Evolutionary conservation across 495 filamentous ascomycete genomes (phyloP), one percentile per base, ranked within the genome.

Genomic region (Penicillium samsonianum): DNA sequence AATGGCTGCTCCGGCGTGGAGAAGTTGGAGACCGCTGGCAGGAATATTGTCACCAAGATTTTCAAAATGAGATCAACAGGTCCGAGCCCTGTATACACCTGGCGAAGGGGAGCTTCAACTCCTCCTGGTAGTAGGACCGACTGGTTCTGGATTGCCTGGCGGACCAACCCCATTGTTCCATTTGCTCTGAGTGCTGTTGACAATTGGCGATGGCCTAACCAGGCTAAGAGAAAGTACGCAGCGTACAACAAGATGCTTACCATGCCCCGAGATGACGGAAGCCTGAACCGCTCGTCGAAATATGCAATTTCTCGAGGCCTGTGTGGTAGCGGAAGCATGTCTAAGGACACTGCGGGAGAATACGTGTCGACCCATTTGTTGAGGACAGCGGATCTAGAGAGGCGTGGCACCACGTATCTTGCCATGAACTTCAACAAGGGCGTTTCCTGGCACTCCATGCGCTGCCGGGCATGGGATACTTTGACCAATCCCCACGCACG

Each of bases 381-480:
- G 31, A 17, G 19, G 16, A 62, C 10, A 3, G 44, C 14, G 23
- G 48, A 26, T n/a, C 31, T 50, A 9, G 59, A 42, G 0, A 49
- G 14, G 22, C 45, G 49, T 6, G 61, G 58, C 14, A 64, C 0
- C 20, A 60, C 20, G 28, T 55, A 49, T 37, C 41, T 62, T 0
- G 40, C 59, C 11, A 60, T 33, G 14, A 60, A 26, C 22, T 57
- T 62, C 42, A 65, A 20, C 1, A 57, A 7, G 6, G 59, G 54
- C 2, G 62, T 60, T 12, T 65, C 65, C 50, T 59, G 46, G 35
- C 48, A 58, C 30, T 68, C 65, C 3, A 65, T 1, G n/a, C 58
- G 57, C 38, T 68, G 65, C 25, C 55, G 60, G 0, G 23, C 10
- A 48, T 65, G 62, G n/a, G 59, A 43, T 20, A 20, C 49, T 42